phyloP scores from a whole-genome alignment of 2,329 filamentous ascomycete species.

The Trichothecium roseum region DNA sequence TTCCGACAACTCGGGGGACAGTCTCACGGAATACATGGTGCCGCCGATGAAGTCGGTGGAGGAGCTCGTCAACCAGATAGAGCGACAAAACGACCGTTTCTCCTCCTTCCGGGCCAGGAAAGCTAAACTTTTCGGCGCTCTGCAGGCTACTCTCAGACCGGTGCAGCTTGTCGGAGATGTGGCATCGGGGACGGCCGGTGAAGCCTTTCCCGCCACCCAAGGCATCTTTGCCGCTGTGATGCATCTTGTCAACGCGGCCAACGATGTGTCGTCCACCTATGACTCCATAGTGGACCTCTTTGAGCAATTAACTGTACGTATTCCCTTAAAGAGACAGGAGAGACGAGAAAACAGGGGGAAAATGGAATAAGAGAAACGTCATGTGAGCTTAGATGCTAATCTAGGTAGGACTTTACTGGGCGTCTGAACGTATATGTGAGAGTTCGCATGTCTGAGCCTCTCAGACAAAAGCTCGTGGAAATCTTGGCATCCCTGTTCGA shows the following conservation, averaged over 20 bases:
- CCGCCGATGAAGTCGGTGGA: slow-evolving; percentile 21
- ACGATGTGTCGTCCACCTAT: slow-evolving; percentile 32
- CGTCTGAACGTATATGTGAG: slow-evolving; percentile 29
- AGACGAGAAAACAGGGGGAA: too few species aligned
- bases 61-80: slow-evolving; percentile 20
- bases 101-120: slow-evolving; percentile 23
- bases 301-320: slow-evolving; percentile 23
- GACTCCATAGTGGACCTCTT: slow-evolving; percentile 34
- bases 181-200: slow-evolving; percentile 22
- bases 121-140: slow-evolving; percentile 20
- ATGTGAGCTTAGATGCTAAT: too few species aligned
- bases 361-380: too few species aligned
- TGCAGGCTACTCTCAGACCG: slow-evolving; percentile 21
- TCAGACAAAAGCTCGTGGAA: slow-evolving; percentile 26
- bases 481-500: slow-evolving; percentile 34
- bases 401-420: slow-evolving; percentile 26
- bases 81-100: slow-evolving; percentile 24
- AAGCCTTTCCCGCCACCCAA: slow-evolving; percentile 28
- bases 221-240: slow-evolving; percentile 31
- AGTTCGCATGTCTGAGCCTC: slow-evolving; percentile 19
- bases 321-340: too few species aligned
- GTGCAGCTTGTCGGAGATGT: slow-evolving; percentile 29
- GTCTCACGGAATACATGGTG: slow-evolving; percentile 19
- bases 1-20: slow-evolving; percentile 15
- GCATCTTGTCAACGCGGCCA: slow-evolving; percentile 31